Evolutionary conservation across 495 filamentous ascomycete genomes (phyloP).

Genomic region (Apodospora peruviana): DNA sequence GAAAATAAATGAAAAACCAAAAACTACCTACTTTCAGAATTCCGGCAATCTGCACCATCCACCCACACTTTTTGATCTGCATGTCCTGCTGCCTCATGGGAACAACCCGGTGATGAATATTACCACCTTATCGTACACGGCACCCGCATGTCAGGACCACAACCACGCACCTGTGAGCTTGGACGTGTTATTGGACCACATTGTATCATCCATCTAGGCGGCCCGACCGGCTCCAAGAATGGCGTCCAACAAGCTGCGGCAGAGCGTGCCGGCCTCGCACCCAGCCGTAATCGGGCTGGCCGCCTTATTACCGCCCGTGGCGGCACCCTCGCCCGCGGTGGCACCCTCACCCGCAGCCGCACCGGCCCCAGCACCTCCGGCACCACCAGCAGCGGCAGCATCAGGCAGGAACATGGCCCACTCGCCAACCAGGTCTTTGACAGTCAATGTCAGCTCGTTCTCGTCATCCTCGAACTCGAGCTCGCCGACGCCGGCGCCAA

Average conservation of each 20-base stretch:
- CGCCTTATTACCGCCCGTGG: neutral
- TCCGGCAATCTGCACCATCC: neutral
- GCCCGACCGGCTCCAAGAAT: neutral
- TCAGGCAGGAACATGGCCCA: constrained; percentile 34
- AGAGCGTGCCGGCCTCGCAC: neutral
- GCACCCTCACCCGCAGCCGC: neutral
- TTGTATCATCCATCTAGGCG: neutral
- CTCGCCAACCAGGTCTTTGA: constrained; percentile 29
- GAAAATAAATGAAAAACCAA: neutral
- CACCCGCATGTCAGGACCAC: no score
- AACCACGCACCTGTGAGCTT: no score
- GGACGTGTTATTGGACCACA: no score
- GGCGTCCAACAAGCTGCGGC: neutral
- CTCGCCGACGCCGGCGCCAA: constrained; percentile 31
- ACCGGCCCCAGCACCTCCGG: constrained; percentile 5
- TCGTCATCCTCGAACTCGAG: constrained; percentile 41
- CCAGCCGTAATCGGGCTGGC: neutral
- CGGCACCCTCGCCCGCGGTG: neutral
- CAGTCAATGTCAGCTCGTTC: constrained; percentile 32
- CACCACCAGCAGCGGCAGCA: neutral
- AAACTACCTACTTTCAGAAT: neutral
- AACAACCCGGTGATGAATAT: no score
- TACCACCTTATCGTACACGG: no score
- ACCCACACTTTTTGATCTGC: no score
- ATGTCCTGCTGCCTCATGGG: no score